Evolutionary conservation across 75 land plant species (phyloP).

Genomic region (Pinus albicaulis): DNA sequence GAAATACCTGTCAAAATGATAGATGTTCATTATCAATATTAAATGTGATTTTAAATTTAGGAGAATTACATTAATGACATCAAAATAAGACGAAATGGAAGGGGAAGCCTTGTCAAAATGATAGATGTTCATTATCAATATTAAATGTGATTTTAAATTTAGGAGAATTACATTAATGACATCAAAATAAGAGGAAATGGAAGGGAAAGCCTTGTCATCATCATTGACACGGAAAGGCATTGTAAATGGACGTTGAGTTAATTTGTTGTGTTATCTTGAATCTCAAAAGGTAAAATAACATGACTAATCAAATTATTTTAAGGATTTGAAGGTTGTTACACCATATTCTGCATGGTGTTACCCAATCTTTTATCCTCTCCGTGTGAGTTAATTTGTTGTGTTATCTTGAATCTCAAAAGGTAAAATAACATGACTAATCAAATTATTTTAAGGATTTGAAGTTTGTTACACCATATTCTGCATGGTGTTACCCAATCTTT

Average conservation of each 20-base stretch:
- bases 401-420: not conserved
- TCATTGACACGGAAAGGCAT: not conserved
- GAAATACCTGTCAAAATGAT: no score
- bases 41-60: no score
- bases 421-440: not conserved
- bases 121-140: not conserved
- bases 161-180: not conserved
- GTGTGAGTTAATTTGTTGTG: not conserved
- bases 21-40: no score
- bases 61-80: no score
- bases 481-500: no score
- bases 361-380: no score
- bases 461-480: no score
- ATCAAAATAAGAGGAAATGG: not conserved
- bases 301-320: not conserved
- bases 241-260: not conserved
- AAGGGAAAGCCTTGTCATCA: not conserved
- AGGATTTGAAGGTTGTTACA: not conserved
- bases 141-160: not conserved
- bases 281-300: not conserved
- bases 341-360: no score
- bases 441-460: not conserved
- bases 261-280: not conserved
- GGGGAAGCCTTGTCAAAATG: conserved; percentile 43
- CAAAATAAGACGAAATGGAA: no score